Evolutionary conservation across 1,284 basidiomycete genomes (phyloP), one percentile per base, ranked within the genome.

Genomic region (Rhodotorula sp.): DNA sequence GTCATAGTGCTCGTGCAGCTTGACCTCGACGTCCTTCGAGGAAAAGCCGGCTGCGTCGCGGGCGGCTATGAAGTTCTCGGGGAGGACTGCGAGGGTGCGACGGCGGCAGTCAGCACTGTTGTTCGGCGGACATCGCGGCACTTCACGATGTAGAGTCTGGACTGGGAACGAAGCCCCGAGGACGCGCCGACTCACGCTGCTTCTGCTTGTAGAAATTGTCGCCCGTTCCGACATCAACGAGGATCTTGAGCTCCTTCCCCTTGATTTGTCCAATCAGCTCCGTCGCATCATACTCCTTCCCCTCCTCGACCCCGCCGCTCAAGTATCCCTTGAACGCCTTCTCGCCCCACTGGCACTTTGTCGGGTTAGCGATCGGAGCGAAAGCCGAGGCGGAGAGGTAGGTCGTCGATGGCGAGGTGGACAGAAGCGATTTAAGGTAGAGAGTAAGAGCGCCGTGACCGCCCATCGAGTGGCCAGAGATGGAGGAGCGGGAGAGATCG

Each of bases 241-340:
- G 82, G 70, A 95, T 87, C 76, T 91, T 87, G 59, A 91, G 83
- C 9, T 87, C 79, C 66, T 60, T 56, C n/a, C 86, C 86, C 65
- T 84, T 86, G 8, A 59, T 83, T 82, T 74, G 82, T 83, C n/a
- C 84, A 68, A 99, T 87, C 59, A 99, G 85, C 77, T 89, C 86
- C 11, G 91, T 91, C 18, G 95, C 90, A 80, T 99, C 95, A 79
- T 96, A 91, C 52, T 80, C 80, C 77, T 87, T 85, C 2, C 88
- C 93, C 78, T 94, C 93, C 65, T 88, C 85, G 26, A 89, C 72
- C 5, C 91, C 92, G 26, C 88, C 88, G 66, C 84, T 81, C 30
- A 99, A 86, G 82, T 97, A 98, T n/a, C 92, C 91, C 28, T 74
- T 78, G 82, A 99, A 97, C 0, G 94, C 94, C 79, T 95, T 96